Conservation (phyloP, 345 rosid species). For the Populus davidiana region DNA sequence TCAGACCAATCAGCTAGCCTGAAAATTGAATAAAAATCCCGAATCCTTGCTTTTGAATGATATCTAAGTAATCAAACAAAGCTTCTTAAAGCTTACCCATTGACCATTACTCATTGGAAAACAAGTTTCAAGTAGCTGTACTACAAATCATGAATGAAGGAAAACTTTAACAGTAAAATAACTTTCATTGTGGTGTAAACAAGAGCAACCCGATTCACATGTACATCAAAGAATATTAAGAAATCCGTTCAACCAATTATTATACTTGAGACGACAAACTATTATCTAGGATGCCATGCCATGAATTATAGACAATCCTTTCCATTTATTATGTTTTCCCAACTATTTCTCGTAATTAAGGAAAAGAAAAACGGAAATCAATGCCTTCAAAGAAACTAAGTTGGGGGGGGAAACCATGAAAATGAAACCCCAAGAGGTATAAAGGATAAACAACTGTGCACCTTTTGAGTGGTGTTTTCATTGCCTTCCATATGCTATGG, state of each 20-base stretch:
- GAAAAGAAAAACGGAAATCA: background rate
- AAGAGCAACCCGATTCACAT: background rate
- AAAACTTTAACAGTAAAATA: background rate
- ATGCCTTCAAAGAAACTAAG: background rate
- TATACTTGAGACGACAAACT: too few species aligned
- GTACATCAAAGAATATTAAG: background rate
- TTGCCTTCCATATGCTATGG: slow-evolving; percentile 45
- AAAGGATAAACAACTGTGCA: background rate
- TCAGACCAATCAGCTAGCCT: background rate
- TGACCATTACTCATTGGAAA: background rate
- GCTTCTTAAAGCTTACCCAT: too few species aligned
- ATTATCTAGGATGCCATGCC: too few species aligned
- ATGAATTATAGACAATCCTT: background rate
- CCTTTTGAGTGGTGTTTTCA: slow-evolving; percentile 37
- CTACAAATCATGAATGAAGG: background rate
- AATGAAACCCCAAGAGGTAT: background rate
- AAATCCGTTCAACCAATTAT: too few species aligned
- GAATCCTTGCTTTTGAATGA: too few species aligned
- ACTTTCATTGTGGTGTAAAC: background rate
- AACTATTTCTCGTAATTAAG: background rate
- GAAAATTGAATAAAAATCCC: too few species aligned
- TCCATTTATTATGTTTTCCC: background rate
- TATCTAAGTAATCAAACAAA: background rate
- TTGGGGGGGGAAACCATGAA: background rate
- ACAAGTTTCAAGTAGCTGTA: background rate